phyloP scores from a whole-genome alignment of 1,139 yeast species.

The Diutina scorzettiae region DNA sequence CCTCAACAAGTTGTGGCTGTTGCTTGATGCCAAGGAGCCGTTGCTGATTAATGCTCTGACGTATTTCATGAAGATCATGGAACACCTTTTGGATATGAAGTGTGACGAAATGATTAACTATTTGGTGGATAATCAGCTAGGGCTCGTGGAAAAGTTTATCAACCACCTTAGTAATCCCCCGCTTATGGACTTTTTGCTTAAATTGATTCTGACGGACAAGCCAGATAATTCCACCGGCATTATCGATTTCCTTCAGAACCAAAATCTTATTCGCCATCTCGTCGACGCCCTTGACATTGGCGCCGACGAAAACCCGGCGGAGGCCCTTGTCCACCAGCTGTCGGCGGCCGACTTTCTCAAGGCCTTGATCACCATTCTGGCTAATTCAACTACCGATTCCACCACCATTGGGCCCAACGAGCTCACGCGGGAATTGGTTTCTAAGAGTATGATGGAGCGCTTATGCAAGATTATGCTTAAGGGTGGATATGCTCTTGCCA shows the following conservation, averaged over 20 bases:
- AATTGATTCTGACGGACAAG: conserved; percentile 68
- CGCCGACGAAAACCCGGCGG: conserved; percentile 20
- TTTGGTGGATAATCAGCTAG: conserved; percentile 48
- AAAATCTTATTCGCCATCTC: conserved; percentile 46
- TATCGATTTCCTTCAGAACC: conserved; percentile 57
- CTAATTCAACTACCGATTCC: conserved; percentile 69
- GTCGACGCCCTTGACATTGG: conserved; percentile 41
- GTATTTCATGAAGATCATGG: conserved; percentile 89
- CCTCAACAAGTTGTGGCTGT: conserved; percentile 64
- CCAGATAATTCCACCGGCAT: conserved; percentile 72
- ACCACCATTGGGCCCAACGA: conserved; percentile 96
- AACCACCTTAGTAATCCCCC: conserved; percentile 78
- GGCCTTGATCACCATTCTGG: conserved; percentile 38
- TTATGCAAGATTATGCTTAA: conserved; percentile 74
- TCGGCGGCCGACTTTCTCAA: conserved; percentile 38
- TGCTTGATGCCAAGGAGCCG: conserved; percentile 47
- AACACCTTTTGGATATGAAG: conserved; percentile 84
- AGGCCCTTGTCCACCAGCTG: conserved; percentile 30
- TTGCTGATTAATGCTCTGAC: conserved; percentile 71
- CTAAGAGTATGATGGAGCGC: conserved; percentile 52
- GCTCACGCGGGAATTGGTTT: conserved; percentile 76
- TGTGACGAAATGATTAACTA: conserved; percentile 70
- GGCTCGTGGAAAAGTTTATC: conserved; percentile 57
- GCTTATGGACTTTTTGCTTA: conserved; percentile 69
- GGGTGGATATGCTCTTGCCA: conserved; percentile 88